Evolutionary conservation across 768 basidiomycete species (phyloP), one percentile per base, ranked within the genome.

Genomic region (Boletus rex-veris): DNA sequence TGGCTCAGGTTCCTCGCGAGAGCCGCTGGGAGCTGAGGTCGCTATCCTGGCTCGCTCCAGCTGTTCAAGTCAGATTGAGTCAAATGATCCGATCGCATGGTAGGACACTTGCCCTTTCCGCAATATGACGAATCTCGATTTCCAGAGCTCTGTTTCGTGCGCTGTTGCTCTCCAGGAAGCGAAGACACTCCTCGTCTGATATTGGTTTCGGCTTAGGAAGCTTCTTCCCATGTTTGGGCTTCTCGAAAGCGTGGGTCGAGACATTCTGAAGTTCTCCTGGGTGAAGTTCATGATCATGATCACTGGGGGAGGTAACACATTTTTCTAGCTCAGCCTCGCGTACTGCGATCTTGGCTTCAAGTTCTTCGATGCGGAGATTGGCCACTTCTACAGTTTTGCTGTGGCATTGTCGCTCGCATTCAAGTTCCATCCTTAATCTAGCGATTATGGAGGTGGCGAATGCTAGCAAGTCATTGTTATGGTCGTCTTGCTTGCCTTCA

Each of bases 281-380:
- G 11, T 41, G 57, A 36, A 15, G 21, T n/a, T 54, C 55, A 8
- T 11, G 16, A 15, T 54, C 54, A 8, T 11, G 14, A 18, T 50
- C 54, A 35, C 51, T 36, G 8, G 50, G 45, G 5, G 50, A 59
- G n/a, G 61, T 53, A 15, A 73, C 54, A 51, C 65, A 71, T 3
- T 61, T 60, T 58, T 80, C 80, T 6, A 85, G 70, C 58, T 84
- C 80, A 0, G 76, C 76, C 42, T 85, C 84, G n/a, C 82, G 73
- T 6, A 77, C 75, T 0, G 82, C 80, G 5, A 86, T 64, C 63
- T 77, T 77, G 0, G 83, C 82, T 52, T 79, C 75, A 3, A 86
- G 71, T 16, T 70, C 66, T 5, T 73, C 64, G 21, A 81, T 73
- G 45, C 75, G 73, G 1, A 67, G 60, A 45, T 79, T 77, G 0